Evolutionary conservation across 495 filamentous ascomycete genomes (phyloP).

Genomic region (Glarea lozoyensis): DNA sequence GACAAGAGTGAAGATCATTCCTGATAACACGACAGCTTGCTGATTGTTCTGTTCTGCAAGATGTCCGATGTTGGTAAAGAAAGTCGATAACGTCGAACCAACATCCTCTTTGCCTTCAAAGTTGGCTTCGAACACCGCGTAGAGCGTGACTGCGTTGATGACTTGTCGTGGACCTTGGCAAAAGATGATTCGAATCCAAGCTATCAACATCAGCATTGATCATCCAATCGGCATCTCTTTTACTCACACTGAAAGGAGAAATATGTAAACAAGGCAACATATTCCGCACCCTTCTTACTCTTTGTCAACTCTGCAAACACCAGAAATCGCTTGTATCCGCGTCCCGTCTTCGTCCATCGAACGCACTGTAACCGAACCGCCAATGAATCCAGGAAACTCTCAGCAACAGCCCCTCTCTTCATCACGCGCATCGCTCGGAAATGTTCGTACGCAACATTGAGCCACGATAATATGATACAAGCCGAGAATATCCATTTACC

Average conservation of each 20-base stretch:
- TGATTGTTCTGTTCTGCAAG: slow-evolving; percentile 61
- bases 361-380: slow-evolving; percentile 76
- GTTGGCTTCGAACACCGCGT: slow-evolving; percentile 64
- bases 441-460: slow-evolving; percentile 69
- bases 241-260: slow-evolving; percentile 83
- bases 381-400: slow-evolving; percentile 81
- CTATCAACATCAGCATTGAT: slow-evolving; percentile 28
- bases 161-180: slow-evolving; percentile 87
- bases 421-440: slow-evolving; percentile 70
- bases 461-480: slow-evolving; percentile 80
- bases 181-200: slow-evolving; percentile 79
- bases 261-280: slow-evolving; percentile 85
- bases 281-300: slow-evolving; percentile 82
- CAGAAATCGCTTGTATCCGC: slow-evolving; percentile 76
- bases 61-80: slow-evolving; percentile 67
- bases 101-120: slow-evolving; percentile 51
- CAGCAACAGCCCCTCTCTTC: slow-evolving; percentile 73
- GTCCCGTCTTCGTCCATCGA: slow-evolving; percentile 52
- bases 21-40: slow-evolving; percentile 71
- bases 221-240: neutral
- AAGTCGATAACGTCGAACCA: slow-evolving; percentile 45
- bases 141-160: slow-evolving; percentile 81
- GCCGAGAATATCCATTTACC: slow-evolving; percentile 85
- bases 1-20: slow-evolving; percentile 86
- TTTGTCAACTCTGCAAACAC: slow-evolving; percentile 91